Evolutionary conservation across 2,329 filamentous ascomycete genomes (phyloP), one percentile per base, ranked within the genome.

Genomic region (Calycina herbarum): DNA sequence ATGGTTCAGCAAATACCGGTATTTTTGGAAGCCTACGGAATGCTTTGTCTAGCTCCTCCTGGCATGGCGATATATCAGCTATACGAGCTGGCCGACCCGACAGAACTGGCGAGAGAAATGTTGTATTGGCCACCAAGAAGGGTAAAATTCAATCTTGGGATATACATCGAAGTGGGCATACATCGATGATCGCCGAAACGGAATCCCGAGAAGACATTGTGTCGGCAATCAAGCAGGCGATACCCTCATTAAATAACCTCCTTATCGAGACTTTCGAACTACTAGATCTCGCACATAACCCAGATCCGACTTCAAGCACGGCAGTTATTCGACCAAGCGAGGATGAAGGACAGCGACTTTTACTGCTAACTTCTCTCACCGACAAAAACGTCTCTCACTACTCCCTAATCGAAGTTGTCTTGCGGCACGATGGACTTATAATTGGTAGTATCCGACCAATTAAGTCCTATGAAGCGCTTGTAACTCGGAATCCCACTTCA

Each of bases 111-210:
- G 93, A 97, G 77, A 89, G 94, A 75, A 92, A 94, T 71, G 84
- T 97, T 40, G 85, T 97, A 58, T 88, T 94, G 45, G 87, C 89
- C 15, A 95, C 93, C 1, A 85, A 87, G 63, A 89, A 89, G 72
- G 94, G 91, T 33, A 85, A 89, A 65, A 80, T 99, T 31, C 90
- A 96, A 72, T 85, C 89, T 7, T 99, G 95, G 95, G 91, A 90
- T 74, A 84, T 97, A 56, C 93, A 94, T 73, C 92, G 94, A 77
- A 92, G 91, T 67, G 94, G 94, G 40, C 92, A 94, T 70, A 89
- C 93, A 74, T 87, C 91, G 56, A 83, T 92, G 59, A 85, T 90
- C 58, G 85, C 85, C 31, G 92, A 94, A 67, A 82, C 89, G 27
- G 91, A 96, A 76, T 82, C 88, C 65, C 86, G 88, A 64, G 86